Percentiles rank a stretch among this genome's conserved stretches.
These are phyloP conservation scores for Termitomyces sp. DNA, from an alignment of 768 basidiomycete species.

Conservation along the genomic window DNA sequence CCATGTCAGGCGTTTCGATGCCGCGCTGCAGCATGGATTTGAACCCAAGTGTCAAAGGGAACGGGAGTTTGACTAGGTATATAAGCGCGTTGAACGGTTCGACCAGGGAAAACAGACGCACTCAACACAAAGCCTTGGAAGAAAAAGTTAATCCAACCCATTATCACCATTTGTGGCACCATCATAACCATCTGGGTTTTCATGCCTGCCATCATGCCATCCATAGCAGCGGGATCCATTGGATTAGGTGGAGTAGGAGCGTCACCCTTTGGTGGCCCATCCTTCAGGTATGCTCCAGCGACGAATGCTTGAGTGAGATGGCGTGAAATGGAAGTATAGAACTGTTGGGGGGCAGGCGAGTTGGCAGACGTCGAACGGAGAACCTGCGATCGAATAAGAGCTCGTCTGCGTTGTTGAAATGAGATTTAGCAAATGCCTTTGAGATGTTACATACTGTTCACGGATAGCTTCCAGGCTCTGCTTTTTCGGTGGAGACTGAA, in stretches of 20 bases:
- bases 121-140: conserved; percentile 98
- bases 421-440: conserved; percentile 1
- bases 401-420: conserved; percentile 43
- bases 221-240: conserved; percentile 91
- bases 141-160: conserved; percentile 99
- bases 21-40: conserved; percentile 97
- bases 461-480: conserved; percentile 71
- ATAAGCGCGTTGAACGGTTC: background rate
- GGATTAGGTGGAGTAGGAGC: conserved; percentile 68
- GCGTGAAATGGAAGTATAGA: conserved; percentile 72
- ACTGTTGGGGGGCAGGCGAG: conserved; percentile 73
- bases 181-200: conserved; percentile 99
- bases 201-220: conserved; percentile 98
- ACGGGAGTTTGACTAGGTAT: conserved; percentile 83
- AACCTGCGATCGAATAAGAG: conserved; percentile 76
- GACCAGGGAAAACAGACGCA: conserved; percentile 38
- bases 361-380: conserved; percentile 75
- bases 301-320: conserved; percentile 68
- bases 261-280: conserved; percentile 67
- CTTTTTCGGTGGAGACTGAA: conserved; percentile 83
- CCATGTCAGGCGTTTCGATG: conserved; percentile 93
- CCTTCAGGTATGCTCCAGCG: conserved; percentile 81
- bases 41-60: conserved; percentile 94
- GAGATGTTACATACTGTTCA: conserved; percentile 74
- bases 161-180: conserved; percentile 97